Percentiles rank a stretch among this genome's conserved stretches.
Conservation (phyloP, 2,329 filamentous ascomycete genomes). For the Coniochaeta prunicola region DNA sequence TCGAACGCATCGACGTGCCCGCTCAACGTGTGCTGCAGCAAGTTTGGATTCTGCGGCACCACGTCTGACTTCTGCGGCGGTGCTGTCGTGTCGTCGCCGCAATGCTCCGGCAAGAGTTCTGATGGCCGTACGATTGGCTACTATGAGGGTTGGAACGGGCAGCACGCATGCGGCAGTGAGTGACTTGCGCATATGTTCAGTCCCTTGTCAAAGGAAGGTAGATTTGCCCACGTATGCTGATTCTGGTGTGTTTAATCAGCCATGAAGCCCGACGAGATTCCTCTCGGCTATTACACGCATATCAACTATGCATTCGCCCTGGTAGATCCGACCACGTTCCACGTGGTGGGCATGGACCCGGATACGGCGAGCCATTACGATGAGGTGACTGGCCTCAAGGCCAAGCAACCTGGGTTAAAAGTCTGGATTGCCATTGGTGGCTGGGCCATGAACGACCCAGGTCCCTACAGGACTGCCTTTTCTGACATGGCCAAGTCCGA, state of each 20-base stretch:
- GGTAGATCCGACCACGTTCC: conserved; percentile 20
- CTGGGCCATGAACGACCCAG: conserved; percentile 26
- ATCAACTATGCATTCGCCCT: conserved; percentile 25
- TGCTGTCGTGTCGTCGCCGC: not conserved
- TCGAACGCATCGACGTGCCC: too few species aligned
- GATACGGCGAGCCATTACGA: not conserved
- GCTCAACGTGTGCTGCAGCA: too few species aligned
- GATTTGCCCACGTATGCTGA: too few species aligned
- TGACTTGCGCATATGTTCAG: too few species aligned
- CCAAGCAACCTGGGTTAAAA: conserved; percentile 19
- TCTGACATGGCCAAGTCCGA: conserved; percentile 5
- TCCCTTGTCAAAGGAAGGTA: too few species aligned
- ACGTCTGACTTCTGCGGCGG: not conserved
- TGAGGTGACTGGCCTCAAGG: conserved; percentile 9
- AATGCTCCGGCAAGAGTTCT: not conserved
- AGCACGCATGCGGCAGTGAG: too few species aligned
- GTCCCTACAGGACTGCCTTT: conserved; percentile 5
- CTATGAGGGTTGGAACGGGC: not conserved
- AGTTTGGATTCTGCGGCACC: not conserved
- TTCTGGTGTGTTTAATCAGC: too few species aligned
- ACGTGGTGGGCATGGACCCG: conserved; percentile 21
- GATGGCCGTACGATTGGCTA: not conserved
- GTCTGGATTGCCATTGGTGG: conserved; percentile 12
- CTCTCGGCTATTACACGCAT: conserved; percentile 15
- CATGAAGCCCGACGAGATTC: not conserved